phyloP scores from a whole-genome alignment of 2,329 filamentous ascomycete genomes.

The Phialophora macrospora region DNA sequence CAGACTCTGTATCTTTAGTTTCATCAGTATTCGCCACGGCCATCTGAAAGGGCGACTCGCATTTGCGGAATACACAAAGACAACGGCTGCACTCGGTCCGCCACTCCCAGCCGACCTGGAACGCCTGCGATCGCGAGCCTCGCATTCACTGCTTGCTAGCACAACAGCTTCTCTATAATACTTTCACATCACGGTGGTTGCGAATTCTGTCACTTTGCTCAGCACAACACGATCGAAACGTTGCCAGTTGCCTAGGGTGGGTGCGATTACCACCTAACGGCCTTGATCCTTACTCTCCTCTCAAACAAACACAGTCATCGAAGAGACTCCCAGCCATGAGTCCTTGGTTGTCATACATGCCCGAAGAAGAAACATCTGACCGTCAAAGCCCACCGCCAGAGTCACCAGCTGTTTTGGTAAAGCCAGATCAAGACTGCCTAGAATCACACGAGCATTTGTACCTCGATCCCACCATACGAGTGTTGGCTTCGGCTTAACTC shows the following conservation, averaged over 20 bases:
- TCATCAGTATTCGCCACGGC: constrained; percentile 16
- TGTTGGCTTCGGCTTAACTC: constrained; percentile 27
- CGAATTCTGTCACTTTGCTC: constrained; percentile 7
- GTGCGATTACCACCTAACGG: constrained; percentile 3
- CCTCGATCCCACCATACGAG: constrained; percentile 17
- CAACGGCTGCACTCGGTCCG: constrained; percentile 17
- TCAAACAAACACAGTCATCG: constrained; percentile 28
- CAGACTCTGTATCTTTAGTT: constrained; percentile 26
- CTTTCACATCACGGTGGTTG: background rate
- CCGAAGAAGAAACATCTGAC: constrained; percentile 30
- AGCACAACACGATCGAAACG: background rate
- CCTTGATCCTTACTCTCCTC: constrained; percentile 26
- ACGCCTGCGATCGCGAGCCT: constrained; percentile 14
- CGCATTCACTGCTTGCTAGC: constrained; percentile 17
- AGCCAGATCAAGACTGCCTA: constrained; percentile 25
- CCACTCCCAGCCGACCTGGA: constrained; percentile 1
- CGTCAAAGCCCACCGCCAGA: constrained; percentile 37
- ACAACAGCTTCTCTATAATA: constrained; percentile 11
- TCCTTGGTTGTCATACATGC: constrained; percentile 28
- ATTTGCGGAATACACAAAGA: constrained; percentile 7
- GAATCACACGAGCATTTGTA: constrained; percentile 28
- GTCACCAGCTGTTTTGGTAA: constrained; percentile 35
- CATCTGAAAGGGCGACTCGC: background rate
- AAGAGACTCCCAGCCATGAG: constrained; percentile 29
- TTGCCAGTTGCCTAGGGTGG: background rate